These are phyloP conservation scores for Dipodascopsis uninucleata DNA, from an alignment of 805 yeast genomes.

Conservation along the genomic window DNA sequence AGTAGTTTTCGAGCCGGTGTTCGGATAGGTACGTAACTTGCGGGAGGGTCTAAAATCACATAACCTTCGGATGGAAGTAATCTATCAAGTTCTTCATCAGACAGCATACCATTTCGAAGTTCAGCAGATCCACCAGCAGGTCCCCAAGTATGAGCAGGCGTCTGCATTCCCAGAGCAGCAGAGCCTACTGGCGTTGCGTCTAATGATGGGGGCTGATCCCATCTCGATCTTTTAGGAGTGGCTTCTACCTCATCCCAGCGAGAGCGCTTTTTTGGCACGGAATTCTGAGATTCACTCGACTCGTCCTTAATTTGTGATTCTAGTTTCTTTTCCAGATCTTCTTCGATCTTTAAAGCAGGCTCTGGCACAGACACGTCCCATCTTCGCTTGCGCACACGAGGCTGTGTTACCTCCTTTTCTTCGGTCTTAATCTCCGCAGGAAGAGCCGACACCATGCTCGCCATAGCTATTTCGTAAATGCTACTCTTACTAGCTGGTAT, in stretches of 20 bases:
- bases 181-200: constrained; percentile 23
- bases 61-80: constrained; percentile 53
- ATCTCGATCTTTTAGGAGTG: constrained; percentile 31
- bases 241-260: constrained; percentile 29
- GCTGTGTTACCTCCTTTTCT: no score
- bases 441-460: no score
- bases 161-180: constrained; percentile 32
- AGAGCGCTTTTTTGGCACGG: constrained; percentile 27
- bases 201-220: constrained; percentile 35
- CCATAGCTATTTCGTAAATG: no score
- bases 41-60: constrained; percentile 44
- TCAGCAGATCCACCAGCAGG: constrained; percentile 2
- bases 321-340: constrained; percentile 34
- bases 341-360: constrained; percentile 20
- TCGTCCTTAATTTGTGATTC: constrained; percentile 31
- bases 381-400: constrained; percentile 32
- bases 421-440: not conserved
- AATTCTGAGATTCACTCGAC: not conserved
- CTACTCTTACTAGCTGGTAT: no score
- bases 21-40: constrained; percentile 41
- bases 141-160: constrained; percentile 9
- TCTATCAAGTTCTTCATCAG: constrained; percentile 46
- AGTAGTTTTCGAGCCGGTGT: constrained; percentile 40
- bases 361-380: constrained; percentile 33
- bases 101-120: constrained; percentile 32